A percentile compares a stretch with the other conserved stretches of the same genome.
phyloP scores from a whole-genome alignment of 768 basidiomycete species.

The Xerocomellus dryophilus region DNA sequence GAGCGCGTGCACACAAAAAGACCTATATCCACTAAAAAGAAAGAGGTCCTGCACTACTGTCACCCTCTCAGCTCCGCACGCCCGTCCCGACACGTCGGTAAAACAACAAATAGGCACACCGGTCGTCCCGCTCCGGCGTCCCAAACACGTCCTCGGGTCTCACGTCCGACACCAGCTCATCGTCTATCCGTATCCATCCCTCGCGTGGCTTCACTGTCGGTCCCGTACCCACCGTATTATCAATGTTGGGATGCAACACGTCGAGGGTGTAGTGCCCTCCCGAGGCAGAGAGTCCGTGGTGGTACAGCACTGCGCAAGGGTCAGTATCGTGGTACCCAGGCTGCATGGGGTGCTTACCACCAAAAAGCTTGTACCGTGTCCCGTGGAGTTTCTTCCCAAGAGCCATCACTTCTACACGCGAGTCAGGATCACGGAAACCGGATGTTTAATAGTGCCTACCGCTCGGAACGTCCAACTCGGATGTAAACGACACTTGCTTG shows the following conservation, averaged over 20 bases:
- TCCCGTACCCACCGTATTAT: slow-evolving; percentile 31
- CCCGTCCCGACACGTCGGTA: slow-evolving; percentile 56
- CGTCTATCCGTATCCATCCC: slow-evolving; percentile 92
- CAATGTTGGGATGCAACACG: slow-evolving; percentile 72
- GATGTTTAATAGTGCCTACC: slow-evolving; percentile 38
- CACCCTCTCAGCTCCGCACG: slow-evolving; percentile 14
- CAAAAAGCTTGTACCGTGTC: slow-evolving; percentile 77
- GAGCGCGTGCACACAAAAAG: not conserved
- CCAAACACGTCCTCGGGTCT: slow-evolving; percentile 68
- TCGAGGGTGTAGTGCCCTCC: slow-evolving; percentile 97
- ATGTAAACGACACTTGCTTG: slow-evolving; percentile 75
- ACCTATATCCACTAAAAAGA: not conserved
- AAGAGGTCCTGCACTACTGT: not conserved
- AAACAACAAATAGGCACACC: slow-evolving; percentile 86
- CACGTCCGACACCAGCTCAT: slow-evolving; percentile 81
- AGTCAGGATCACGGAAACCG: too few relatives aligned
- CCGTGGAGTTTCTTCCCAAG: slow-evolving; percentile 45
- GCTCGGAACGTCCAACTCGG: slow-evolving; percentile 71
- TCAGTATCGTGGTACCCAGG: not conserved
- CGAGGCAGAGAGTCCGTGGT: slow-evolving; percentile 86
- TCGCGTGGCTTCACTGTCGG: slow-evolving; percentile 40
- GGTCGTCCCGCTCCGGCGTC: slow-evolving; percentile 48
- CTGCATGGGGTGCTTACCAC: slow-evolving; percentile 47
- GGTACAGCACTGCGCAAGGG: slow-evolving; percentile 69
- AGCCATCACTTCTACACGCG: slow-evolving; percentile 55